Base-by-base conservation (phyloP, 345 rosid genomes). In the Microcos paniculata region DNA sequence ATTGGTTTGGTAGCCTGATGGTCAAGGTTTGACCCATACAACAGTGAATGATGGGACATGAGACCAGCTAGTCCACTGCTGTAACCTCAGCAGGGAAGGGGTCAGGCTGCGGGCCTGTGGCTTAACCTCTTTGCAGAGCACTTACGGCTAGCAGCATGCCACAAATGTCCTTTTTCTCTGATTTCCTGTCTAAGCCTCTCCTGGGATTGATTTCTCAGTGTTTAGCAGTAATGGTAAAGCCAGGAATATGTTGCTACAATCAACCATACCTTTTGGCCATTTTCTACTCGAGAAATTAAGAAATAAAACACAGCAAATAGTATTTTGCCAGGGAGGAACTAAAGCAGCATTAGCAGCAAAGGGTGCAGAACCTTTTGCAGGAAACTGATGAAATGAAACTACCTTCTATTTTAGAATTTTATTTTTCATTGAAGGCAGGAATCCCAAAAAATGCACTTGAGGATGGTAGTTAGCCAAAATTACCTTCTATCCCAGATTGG, bases 401-500 rank as follows among this genome's bases (percentile, higher is more conserved):
- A 46, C n/a, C 71, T 24, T 45, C 21, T 46, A 26, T 46, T 67
- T 26, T 10, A 46, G 40, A 67, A 8, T 26, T 14, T 30, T 59
- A 5, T 13, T 5, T 30, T 59, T 51, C 28, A 4, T 69, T 49
- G 18, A 48, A 49, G 56, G 19, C 30, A 33, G 28, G 28, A 62
- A 64, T 13, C 62, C 16, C n/a, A 18, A 75, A 38, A 52, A 59
- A 10, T 4, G 6, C 40, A 38, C 26, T 51, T 42, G 52, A 73
- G 70, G 23, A 62, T 4, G 40, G 48, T n/a, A 45, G 31, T 55
- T 57, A 21, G 35, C 62, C 16, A 68, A 68, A 42, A 21, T 49
- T 83, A 93, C 98, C 98, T 96, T 86, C 91, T 88, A 78, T 96
- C 99, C 99, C 99, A 96, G 63, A 96, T 96, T 56, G 97, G 98